A percentile compares a stretch with the other conserved stretches of the same genome.
Conservation (phyloP, 257 asterid genomes). For the Solanum commersonii region DNA sequence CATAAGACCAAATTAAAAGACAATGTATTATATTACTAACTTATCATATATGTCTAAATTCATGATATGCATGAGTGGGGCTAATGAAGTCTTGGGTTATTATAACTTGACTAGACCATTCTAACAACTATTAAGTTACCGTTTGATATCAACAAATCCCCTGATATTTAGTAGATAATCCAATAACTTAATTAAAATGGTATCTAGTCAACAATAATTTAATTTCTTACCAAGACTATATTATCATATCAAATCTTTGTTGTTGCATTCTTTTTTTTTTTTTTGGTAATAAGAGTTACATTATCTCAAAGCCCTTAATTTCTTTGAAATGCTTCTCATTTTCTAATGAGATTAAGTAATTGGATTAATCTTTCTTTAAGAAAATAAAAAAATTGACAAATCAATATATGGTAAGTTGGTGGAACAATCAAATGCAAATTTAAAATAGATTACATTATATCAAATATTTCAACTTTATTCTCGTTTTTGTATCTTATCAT, state of each 20-base stretch:
- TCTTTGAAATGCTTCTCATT: not conserved
- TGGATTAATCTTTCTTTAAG: not conserved
- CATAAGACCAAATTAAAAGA: no score
- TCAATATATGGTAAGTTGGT: not conserved
- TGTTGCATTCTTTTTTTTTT: not conserved
- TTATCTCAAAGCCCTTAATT: not conserved
- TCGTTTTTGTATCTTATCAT: not conserved
- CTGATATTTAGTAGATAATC: not conserved
- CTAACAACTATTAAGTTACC: not conserved
- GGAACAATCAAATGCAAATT: not conserved
- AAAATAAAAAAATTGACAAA: not conserved
- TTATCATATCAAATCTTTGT: not conserved
- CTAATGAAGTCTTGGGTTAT: not conserved
- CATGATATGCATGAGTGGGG: not conserved
- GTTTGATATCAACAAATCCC: not conserved
- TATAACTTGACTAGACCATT: not conserved
- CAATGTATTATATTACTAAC: not conserved
- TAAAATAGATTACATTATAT: not conserved
- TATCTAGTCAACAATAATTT: not conserved
- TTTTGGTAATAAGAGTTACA: not conserved
- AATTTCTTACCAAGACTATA: not conserved
- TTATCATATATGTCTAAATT: not conserved
- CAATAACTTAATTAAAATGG: not conserved
- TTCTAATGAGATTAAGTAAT: not conserved
- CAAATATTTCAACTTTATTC: not conserved